These are phyloP conservation scores for Hypomyces perniciosus DNA, from an alignment of 2,329 filamentous ascomycete species.

Conservation along the genomic window DNA sequence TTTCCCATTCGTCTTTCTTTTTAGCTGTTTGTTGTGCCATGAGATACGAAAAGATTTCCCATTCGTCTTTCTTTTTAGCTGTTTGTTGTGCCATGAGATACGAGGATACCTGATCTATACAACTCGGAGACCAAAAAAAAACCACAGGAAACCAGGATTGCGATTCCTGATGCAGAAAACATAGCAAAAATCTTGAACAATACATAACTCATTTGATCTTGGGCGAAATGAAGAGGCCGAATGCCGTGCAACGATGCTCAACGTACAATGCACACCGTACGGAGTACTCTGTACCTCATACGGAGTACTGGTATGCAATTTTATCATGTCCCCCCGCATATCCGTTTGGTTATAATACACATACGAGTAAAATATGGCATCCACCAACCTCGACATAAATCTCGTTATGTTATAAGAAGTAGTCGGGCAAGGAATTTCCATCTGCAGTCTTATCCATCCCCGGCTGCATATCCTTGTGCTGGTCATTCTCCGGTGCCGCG, in stretches of 20 bases:
- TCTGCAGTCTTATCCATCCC: constrained; percentile 65
- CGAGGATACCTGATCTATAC: constrained; percentile 6
- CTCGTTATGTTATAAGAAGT: constrained; percentile 52
- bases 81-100: constrained; percentile 4
- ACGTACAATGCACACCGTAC: too few relatives aligned
- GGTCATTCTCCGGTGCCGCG: constrained; percentile 90
- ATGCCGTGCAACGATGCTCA: neutral
- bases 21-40: constrained; percentile 3
- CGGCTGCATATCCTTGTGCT: constrained; percentile 78
- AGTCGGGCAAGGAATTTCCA: constrained; percentile 59
- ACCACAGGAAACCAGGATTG: neutral
- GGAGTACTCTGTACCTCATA: too few relatives aligned
- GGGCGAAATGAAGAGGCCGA: neutral
- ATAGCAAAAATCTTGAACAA: neutral
- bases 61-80: neutral
- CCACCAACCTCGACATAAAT: neutral
- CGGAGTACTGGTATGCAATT: neutral
- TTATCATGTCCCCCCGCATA: neutral
- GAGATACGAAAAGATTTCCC: neutral
- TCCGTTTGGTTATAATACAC: neutral
- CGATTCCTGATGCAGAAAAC: neutral
- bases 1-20: neutral
- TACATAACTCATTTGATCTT: neutral
- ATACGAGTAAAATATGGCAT: constrained; percentile 8
- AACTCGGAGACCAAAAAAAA: neutral